phyloP scores from a whole-genome alignment of 305 asterid species.

The Vinca major region DNA sequence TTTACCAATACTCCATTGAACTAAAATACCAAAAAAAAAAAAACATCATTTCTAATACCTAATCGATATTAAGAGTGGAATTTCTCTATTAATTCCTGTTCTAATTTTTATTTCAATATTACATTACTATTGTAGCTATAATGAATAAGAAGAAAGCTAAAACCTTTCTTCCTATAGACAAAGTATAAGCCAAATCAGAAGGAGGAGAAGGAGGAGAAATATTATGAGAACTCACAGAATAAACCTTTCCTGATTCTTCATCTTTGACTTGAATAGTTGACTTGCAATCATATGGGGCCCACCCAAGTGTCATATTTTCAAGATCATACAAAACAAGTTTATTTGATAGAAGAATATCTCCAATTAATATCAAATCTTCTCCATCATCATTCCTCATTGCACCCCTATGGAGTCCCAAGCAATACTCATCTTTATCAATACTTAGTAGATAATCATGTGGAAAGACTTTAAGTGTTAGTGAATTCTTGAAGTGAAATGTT shows the following conservation, averaged over 20 bases:
- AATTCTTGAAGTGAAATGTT: constrained; percentile 43
- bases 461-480: constrained; percentile 36
- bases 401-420: constrained; percentile 67
- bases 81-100: background rate
- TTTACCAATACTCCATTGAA: too few species aligned
- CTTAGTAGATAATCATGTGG: constrained; percentile 56
- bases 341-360: constrained; percentile 27
- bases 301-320: constrained; percentile 27
- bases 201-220: constrained; percentile 33
- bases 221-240: constrained; percentile 38
- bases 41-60: too few species aligned
- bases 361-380: constrained; percentile 49
- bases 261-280: constrained; percentile 67
- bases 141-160: constrained; percentile 31
- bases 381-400: constrained; percentile 53
- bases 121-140: constrained; percentile 1
- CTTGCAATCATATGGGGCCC: constrained; percentile 32
- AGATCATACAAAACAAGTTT: constrained; percentile 32
- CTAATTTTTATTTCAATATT: background rate
- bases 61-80: too few species aligned
- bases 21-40: too few species aligned
- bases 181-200: constrained; percentile 27
- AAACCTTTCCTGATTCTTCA: constrained; percentile 39
- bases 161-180: constrained; percentile 14
- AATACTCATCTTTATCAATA: constrained; percentile 35